Percentiles rank a stretch among this genome's conserved stretches.
These are phyloP conservation scores for Sclerotinia trifoliorum DNA, from an alignment of 2,329 filamentous ascomycete genomes.

Conservation along the genomic window DNA sequence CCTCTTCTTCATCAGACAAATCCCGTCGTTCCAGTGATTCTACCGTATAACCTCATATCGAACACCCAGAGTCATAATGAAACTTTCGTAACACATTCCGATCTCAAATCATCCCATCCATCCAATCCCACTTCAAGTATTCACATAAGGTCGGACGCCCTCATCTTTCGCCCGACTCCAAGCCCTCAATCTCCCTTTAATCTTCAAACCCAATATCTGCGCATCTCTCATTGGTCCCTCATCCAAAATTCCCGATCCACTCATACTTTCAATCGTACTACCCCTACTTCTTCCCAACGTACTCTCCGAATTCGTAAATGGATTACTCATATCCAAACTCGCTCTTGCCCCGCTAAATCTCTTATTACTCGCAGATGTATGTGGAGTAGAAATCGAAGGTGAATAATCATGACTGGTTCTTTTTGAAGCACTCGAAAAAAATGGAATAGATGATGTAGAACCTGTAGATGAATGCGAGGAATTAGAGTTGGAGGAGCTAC, in stretches of 20 bases:
- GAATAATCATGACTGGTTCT: background rate
- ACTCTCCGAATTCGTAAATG: background rate
- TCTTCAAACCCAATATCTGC: slow-evolving; percentile 13
- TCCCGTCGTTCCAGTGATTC: background rate
- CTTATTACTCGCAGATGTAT: background rate
- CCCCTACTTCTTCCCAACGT: background rate
- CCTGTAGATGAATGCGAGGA: background rate
- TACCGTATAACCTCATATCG: background rate
- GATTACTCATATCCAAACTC: slow-evolving; percentile 1
- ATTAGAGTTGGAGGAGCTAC: slow-evolving; percentile 4
- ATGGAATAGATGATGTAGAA: background rate
- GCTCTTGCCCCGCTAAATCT: background rate
- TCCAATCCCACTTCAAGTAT: slow-evolving; percentile 10
- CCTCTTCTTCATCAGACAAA: background rate
- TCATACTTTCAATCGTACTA: background rate
- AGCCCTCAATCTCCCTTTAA: slow-evolving; percentile 21
- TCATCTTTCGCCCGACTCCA: slow-evolving; percentile 16
- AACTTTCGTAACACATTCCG: background rate
- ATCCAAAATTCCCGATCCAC: background rate
- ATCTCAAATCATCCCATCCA: background rate
- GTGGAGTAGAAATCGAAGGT: background rate
- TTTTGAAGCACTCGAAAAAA: slow-evolving; percentile 1
- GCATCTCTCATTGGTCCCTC: slow-evolving; percentile 6
- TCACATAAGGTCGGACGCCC: background rate
- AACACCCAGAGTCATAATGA: background rate